A percentile compares a stretch with the other conserved stretches of the same genome.
Evolutionary conservation across 257 asterid species (phyloP).

Genomic region (Datura wrightii): DNA sequence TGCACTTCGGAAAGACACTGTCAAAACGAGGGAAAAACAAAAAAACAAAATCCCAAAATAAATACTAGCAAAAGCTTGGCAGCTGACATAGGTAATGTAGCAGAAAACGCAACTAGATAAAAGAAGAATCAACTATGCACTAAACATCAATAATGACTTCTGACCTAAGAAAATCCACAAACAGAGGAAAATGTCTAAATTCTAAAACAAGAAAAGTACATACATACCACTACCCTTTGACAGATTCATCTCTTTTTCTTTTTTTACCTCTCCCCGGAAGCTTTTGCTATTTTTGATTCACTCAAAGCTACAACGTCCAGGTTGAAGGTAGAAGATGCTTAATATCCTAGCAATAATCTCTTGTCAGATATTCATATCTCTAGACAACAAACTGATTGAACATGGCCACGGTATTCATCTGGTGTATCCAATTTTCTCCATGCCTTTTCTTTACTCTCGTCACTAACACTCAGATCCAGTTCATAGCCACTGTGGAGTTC

Average conservation of each 20-base stretch:
- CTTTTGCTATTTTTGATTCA: no score
- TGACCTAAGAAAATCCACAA: neutral
- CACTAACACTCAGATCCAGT: neutral
- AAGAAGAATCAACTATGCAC: neutral
- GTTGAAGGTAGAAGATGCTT: no score
- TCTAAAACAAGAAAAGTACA: neutral
- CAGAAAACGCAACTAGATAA: neutral
- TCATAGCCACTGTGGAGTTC: conserved; percentile 23
- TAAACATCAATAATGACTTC: neutral
- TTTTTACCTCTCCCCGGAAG: no score
- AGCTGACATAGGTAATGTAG: conserved; percentile 1
- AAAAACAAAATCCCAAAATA: neutral
- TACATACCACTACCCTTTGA: no score
- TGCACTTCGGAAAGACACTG: neutral
- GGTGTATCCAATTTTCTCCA: conserved; percentile 26
- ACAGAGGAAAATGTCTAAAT: neutral
- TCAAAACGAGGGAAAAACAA: neutral
- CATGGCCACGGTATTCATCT: conserved; percentile 24
- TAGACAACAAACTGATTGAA: conserved; percentile 32
- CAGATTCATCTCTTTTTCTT: no score
- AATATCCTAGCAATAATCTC: no score
- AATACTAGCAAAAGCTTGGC: neutral
- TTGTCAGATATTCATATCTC: conserved; percentile 25
- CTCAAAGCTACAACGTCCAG: no score
- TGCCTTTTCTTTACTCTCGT: neutral